A percentile compares a stretch with the other conserved stretches of the same genome.
Evolutionary conservation across 2,329 filamentous ascomycete species (phyloP).

Genomic region (Chlorencoelia australis): DNA sequence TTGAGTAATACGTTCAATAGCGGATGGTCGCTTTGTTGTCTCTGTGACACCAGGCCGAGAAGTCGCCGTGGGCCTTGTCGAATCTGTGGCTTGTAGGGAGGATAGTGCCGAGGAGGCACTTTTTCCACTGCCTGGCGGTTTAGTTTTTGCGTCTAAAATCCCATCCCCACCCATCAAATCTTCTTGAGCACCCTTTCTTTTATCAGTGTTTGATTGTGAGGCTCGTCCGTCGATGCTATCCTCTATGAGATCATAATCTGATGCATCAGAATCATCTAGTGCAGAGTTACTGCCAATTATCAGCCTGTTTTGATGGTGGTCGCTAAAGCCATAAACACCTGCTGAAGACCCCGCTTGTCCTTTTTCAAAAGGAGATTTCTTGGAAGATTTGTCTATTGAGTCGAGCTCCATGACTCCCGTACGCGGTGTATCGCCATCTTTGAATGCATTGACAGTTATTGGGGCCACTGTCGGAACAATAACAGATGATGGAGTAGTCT

Average conservation of each 20-base stretch:
- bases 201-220: constrained; percentile 5
- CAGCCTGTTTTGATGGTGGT: constrained; percentile 10
- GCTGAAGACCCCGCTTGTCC: neutral
- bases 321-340: constrained; percentile 12
- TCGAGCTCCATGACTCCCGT: constrained; percentile 13
- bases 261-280: constrained; percentile 16
- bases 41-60: constrained; percentile 16
- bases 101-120: constrained; percentile 21
- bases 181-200: constrained; percentile 3
- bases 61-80: constrained; percentile 21
- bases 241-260: constrained; percentile 12
- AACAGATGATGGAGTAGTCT: constrained; percentile 23
- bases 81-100: constrained; percentile 23
- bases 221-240: constrained; percentile 1
- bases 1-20: constrained; percentile 31
- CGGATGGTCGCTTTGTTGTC: constrained; percentile 26
- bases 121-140: constrained; percentile 25
- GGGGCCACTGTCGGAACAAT: constrained; percentile 36
- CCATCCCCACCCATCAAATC: constrained; percentile 18
- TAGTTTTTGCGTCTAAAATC: constrained; percentile 10
- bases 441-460: constrained; percentile 38
- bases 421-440: constrained; percentile 38
- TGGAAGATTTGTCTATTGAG: constrained; percentile 2
- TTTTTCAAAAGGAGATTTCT: constrained; percentile 1
- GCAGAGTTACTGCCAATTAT: constrained; percentile 6